A percentile compares a stretch with the other conserved stretches of the same genome.
Evolutionary conservation across 495 filamentous ascomycete species (phyloP).

Genomic region (Podospora comata): DNA sequence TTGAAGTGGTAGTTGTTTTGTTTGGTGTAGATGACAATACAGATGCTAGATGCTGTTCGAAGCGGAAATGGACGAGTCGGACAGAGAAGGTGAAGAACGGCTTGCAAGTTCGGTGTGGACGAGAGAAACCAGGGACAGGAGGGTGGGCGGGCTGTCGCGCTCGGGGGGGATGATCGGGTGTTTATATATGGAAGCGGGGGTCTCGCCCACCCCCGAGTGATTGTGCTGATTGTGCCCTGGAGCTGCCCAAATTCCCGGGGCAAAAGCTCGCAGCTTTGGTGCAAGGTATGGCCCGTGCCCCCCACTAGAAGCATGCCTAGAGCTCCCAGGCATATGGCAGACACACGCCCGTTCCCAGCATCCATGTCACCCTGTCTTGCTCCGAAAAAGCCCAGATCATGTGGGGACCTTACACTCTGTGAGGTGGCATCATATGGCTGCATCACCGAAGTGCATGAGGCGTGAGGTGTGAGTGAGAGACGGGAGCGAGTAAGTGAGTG

Average conservation of each 20-base stretch:
- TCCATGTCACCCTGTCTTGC: neutral
- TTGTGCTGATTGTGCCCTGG: constrained; percentile 31
- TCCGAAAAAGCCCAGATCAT: neutral
- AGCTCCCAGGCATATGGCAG: constrained; percentile 6
- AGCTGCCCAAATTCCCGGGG: constrained; percentile 25
- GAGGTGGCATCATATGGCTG: neutral
- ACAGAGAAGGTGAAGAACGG: neutral
- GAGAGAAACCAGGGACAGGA: constrained; percentile 37
- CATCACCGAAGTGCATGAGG: neutral
- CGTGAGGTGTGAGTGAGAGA: too few relatives aligned
- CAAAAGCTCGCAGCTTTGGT: constrained; percentile 15
- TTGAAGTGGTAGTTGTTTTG: constrained; percentile 14
- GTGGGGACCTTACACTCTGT: constrained; percentile 1
- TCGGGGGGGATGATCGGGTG: constrained; percentile 43
- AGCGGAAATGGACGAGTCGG: constrained; percentile 14
- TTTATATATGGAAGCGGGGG: constrained; percentile 50
- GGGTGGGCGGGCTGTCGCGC: constrained; percentile 43
- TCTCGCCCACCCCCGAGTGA: constrained; percentile 35
- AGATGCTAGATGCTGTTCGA: constrained; percentile 15
- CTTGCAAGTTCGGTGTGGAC: constrained; percentile 2
- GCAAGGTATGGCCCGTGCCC: constrained; percentile 25
- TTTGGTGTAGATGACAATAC: constrained; percentile 8
- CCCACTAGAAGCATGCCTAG: constrained; percentile 13
- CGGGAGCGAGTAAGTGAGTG: neutral
- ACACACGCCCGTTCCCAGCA: neutral